Base-by-base conservation (phyloP, 768 basidiomycete genomes). In the Amanita pallidorosea region DNA sequence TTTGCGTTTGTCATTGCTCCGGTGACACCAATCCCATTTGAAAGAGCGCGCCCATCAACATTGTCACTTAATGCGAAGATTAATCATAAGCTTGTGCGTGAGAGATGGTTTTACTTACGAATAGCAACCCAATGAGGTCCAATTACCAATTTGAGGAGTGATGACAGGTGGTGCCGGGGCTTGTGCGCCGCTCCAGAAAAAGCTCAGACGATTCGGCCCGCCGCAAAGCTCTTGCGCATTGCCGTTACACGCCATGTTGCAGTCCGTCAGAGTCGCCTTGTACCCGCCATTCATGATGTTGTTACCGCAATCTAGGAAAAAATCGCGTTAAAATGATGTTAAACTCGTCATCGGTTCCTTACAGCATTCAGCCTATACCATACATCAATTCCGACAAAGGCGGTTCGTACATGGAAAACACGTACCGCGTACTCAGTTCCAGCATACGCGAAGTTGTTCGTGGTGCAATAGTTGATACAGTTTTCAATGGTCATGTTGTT, bases 101-200 rank as follows among this genome's bases (percentile, higher is more conserved):
- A 2, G 5, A 27, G 66, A 35, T 65, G 55, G 18, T 50, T 53
- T 46, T 27, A 58, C 71, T 53, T 57, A 83, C 85, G 68, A 81
- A 67, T 76, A 87, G 61, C 87, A 89, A n/a, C 87, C 87, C 27
- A 88, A 72, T 0, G 79, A 81, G 5, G 66, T 60, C 85, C 86
- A 88, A 25, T 74, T 67, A 4, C 83, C 85, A 15, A 48, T 48
- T 27, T 48, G 47, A 4, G 73, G 67, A 0, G 75, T 71, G 17
- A 75, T 77, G 12, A 66, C 55, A 0, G 86, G 84, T 27, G 4
- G 4, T 5, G 27, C 27, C 4, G 27, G 5, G 3, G 27, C 5
- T 27, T 27, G 27, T 29, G 63, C 63, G 15, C 84, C 83, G 55
- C 73, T 83, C 74, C 73, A 79, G 65, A 79, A 88, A 4, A 87